Evolutionary conservation across 1,139 yeast genomes (phyloP), one percentile per base, ranked within the genome.

Genomic region (Diutina siamensis): DNA sequence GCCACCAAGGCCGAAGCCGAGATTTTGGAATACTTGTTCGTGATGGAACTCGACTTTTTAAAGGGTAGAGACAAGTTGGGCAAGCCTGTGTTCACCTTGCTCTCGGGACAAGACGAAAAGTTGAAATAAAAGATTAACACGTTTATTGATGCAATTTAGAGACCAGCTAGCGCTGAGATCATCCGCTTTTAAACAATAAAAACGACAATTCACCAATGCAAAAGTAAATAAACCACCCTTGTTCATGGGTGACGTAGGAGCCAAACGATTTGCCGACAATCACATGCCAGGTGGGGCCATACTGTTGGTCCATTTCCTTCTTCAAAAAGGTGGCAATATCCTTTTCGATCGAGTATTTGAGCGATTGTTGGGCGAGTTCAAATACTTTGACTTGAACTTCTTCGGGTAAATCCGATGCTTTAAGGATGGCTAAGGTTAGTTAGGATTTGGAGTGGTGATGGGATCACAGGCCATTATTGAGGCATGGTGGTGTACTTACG

Each of bases 211-310:
- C 81, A 21, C 84, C 96, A 49, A 87, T 71, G 63, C 87, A 88
- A 57, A 86, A 85, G 63, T 92, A 89, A 32, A 84, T 71, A 60
- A 92, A 92, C 58, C 75, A 78, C 22, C 95, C 94, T 51, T 83
- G 75, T 56, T 76, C 89, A 59, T 94, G 98, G 18, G 97, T 86
- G 22, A 94, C 96, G 59, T 83, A 88, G 46, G 94, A 80, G 3
- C 97, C 97, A 64, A 92, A 92, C 57, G 84, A 84, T 61, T 81
- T 80, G 28, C 98, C 99, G 46, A 88, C 97, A 49, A 92, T 78
- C 28, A 88, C 94, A 61, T 92, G 97, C 98, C 98, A 92, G 21
- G 95, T 80, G 42, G 83, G 77, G 1, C 96, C 96, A 55, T 74
- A 83, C 48, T 64, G 55, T 46, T 64, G 67, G 51, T 76, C 72